phyloP scores from a whole-genome alignment of 176 grass and related monocot species.

The Juncus effusus region DNA sequence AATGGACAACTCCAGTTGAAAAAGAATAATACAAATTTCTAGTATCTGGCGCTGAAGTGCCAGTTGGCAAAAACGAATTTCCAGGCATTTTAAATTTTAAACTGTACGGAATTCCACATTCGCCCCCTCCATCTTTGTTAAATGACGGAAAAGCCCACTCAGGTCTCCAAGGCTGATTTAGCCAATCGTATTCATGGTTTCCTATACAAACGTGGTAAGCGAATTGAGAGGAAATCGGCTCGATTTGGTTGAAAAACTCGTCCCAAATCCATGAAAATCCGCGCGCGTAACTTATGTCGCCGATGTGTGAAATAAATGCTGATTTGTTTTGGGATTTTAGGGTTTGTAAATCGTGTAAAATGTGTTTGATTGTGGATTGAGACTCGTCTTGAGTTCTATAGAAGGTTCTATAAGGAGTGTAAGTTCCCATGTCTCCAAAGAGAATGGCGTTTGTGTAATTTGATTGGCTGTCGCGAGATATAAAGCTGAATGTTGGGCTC shows the following conservation, averaged over 20 bases:
- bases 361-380: constrained; percentile 74
- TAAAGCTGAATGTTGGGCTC: constrained; percentile 67
- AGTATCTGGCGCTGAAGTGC: constrained; percentile 68
- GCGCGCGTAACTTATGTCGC: constrained; percentile 91
- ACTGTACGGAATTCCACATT: constrained; percentile 94
- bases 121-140: constrained; percentile 78
- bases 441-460: constrained; percentile 77
- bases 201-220: constrained; percentile 98
- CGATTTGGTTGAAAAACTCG: constrained; percentile 88
- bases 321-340: constrained; percentile 57
- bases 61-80: constrained; percentile 64
- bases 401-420: constrained; percentile 77
- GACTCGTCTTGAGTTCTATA: constrained; percentile 71
- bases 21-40: constrained; percentile 89
- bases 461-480: constrained; percentile 73
- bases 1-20: constrained; percentile 82
- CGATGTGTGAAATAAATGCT: constrained; percentile 85
- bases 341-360: constrained; percentile 74
- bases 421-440: constrained; percentile 93
- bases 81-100: constrained; percentile 95
- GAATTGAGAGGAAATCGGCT: constrained; percentile 65
- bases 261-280: constrained; percentile 94
- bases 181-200: constrained; percentile 99
- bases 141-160: constrained; percentile 54
- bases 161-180: constrained; percentile 82